Percentiles rank a stretch among this genome's conserved stretches.
Evolutionary conservation across 176 grass and related monocot species (phyloP).

Genomic region (Triticum urartu): DNA sequence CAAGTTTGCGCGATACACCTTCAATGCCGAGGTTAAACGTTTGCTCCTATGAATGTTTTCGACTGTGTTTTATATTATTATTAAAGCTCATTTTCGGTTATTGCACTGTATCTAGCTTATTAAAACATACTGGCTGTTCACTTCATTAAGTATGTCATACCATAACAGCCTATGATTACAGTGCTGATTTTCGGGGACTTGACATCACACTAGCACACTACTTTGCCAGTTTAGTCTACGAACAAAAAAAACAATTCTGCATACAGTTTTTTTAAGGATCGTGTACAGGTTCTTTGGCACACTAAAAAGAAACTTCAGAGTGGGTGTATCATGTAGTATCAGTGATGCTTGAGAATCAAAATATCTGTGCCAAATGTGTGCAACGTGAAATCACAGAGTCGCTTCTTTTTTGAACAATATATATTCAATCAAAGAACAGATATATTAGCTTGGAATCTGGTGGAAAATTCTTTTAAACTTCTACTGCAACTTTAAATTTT

Average conservation of each 20-base stretch:
- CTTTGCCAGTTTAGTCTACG: not conserved
- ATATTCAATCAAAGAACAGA: not conserved
- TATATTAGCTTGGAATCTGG: conserved; percentile 1
- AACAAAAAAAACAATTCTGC: not conserved
- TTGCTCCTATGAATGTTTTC: not conserved
- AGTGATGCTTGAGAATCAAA: not conserved
- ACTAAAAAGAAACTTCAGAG: not conserved
- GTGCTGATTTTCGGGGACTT: not conserved
- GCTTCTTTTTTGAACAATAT: not conserved
- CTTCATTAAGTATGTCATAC: not conserved
- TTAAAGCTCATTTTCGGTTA: not conserved
- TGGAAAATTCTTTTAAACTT: conserved; percentile 10
- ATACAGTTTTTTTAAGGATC: not conserved
- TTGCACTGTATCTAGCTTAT: not conserved
- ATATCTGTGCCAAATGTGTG: not conserved
- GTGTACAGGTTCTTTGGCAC: not conserved
- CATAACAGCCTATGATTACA: not conserved
- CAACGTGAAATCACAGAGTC: not conserved
- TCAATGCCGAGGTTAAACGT: conserved; percentile 68
- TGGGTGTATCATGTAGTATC: not conserved
- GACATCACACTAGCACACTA: not conserved
- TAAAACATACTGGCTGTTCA: not conserved
- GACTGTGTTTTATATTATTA: not conserved
- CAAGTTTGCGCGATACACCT: conserved; percentile 65
- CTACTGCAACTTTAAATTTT: not conserved